Evolutionary conservation across 345 rosid genomes (phyloP).

Genomic region (sweet orange (Citrus sinensis)): DNA sequence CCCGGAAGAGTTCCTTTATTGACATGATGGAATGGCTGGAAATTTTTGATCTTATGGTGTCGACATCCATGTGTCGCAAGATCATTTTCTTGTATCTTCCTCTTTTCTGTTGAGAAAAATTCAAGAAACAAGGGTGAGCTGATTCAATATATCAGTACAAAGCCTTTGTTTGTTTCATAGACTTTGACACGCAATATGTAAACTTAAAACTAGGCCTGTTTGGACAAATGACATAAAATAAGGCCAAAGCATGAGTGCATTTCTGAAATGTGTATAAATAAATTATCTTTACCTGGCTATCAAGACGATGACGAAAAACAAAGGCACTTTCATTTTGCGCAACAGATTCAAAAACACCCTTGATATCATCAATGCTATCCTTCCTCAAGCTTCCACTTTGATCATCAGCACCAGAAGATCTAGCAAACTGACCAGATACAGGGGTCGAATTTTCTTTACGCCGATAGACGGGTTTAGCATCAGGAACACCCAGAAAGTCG

Average conservation of each 20-base stretch:
- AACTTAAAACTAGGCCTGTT: neutral
- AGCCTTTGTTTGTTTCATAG: neutral
- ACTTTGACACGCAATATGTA: neutral
- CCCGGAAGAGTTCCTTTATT: slow-evolving; percentile 58
- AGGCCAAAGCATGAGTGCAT: neutral
- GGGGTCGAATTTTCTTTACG: slow-evolving; percentile 43
- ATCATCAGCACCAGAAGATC: slow-evolving; percentile 27
- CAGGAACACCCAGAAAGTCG: slow-evolving; percentile 43
- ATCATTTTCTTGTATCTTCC: slow-evolving; percentile 87
- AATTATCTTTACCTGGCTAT: slow-evolving; percentile 67
- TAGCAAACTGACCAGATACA: slow-evolving; percentile 31
- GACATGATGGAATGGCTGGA: slow-evolving; percentile 36
- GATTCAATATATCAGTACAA: neutral
- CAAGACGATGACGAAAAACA: slow-evolving; percentile 62
- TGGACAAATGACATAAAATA: neutral
- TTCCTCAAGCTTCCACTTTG: slow-evolving; percentile 23
- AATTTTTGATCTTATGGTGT: slow-evolving; percentile 66
- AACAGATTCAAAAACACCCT: slow-evolving; percentile 45
- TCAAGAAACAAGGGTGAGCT: slow-evolving; percentile 10
- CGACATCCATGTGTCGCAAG: slow-evolving; percentile 64
- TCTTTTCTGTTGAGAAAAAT: slow-evolving; percentile 53
- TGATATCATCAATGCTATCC: slow-evolving; percentile 34
- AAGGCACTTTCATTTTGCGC: slow-evolving; percentile 50
- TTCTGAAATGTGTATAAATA: neutral
- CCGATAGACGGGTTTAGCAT: slow-evolving; percentile 35